Evolutionary conservation across 2,329 filamentous ascomycete species (phyloP).

Genomic region (Cladosporium sp.): DNA sequence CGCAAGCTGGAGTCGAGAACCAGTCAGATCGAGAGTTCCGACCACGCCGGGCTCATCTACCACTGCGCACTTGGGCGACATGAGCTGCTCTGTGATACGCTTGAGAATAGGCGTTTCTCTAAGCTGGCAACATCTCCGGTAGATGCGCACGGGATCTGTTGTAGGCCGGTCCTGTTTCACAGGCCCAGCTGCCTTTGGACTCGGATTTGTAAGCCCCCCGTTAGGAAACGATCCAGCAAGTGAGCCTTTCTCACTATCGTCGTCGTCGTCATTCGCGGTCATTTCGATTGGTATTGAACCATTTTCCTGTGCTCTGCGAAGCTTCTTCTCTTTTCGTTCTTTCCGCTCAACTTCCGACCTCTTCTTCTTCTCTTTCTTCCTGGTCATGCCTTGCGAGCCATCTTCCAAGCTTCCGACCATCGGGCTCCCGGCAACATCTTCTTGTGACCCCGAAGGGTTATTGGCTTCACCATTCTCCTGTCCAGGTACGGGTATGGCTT

Average conservation of each 20-base stretch:
- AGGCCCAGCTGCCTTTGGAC: constrained; percentile 42
- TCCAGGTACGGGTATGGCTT: constrained; percentile 22
- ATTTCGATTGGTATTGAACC: constrained; percentile 84
- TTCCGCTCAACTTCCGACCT: constrained; percentile 90
- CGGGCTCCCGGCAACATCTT: constrained; percentile 23
- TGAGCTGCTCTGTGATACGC: constrained; percentile 86
- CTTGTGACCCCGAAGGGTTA: constrained; percentile 30
- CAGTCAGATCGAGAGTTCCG: constrained; percentile 77
- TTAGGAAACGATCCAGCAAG: constrained; percentile 10
- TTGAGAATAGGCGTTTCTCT: constrained; percentile 90
- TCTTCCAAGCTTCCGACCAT: constrained; percentile 28
- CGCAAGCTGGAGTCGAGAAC: constrained; percentile 77
- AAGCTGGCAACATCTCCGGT: constrained; percentile 89
- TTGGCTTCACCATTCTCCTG: constrained; percentile 33
- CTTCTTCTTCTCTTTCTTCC: constrained; percentile 96
- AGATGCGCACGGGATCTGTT: constrained; percentile 88
- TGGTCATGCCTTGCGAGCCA: constrained; percentile 45
- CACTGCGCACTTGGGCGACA: constrained; percentile 65
- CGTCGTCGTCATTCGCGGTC: constrained; percentile 64
- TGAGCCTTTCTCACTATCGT: constrained; percentile 42
- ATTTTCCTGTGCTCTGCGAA: constrained; percentile 81
- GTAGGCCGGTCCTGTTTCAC: constrained; percentile 69
- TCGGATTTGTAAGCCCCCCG: constrained; percentile 23
- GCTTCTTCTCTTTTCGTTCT: constrained; percentile 85
- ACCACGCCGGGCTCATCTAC: constrained; percentile 71